Conservation (phyloP, 441 rosid species). For the Gossypium laxum region DNA sequence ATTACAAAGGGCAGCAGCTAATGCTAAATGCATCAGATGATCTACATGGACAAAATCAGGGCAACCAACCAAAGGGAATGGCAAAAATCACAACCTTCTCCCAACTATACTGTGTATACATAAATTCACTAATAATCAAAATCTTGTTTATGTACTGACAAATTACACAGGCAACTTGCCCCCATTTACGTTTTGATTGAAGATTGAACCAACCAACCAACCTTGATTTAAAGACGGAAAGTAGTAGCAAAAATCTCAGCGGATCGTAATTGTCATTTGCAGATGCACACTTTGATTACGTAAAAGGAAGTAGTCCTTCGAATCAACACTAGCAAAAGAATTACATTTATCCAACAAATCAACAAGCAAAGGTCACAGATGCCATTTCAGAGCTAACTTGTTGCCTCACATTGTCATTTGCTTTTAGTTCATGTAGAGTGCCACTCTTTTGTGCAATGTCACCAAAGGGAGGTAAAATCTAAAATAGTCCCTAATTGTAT, state of each 20-base stretch:
- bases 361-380: slow-evolving; percentile 12
- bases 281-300: slow-evolving; percentile 7
- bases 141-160: slow-evolving; percentile 24
- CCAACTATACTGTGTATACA: slow-evolving; percentile 28
- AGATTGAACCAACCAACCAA: background rate
- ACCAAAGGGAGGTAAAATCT: slow-evolving; percentile 10
- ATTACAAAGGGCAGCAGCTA: slow-evolving; percentile 7
- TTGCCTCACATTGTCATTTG: slow-evolving; percentile 10
- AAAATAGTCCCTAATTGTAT: slow-evolving; percentile 30
- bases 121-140: slow-evolving; percentile 19
- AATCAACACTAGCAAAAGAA: slow-evolving; percentile 20
- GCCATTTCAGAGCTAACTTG: background rate
- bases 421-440: slow-evolving; percentile 5
- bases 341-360: slow-evolving; percentile 23
- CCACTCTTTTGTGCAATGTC: slow-evolving; percentile 12
- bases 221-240: slow-evolving; percentile 10
- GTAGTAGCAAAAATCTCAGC: slow-evolving; percentile 10
- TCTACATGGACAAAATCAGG: slow-evolving; percentile 13
- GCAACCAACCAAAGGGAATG: background rate
- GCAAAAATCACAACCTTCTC: slow-evolving; percentile 7
- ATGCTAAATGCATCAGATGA: slow-evolving; percentile 5
- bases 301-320: slow-evolving; percentile 10
- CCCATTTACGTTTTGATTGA: background rate
- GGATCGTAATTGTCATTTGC: slow-evolving; percentile 4
- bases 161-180: slow-evolving; percentile 22